These are phyloP conservation scores for Monarda citriodora DNA, from an alignment of 305 asterid species.

Conservation along the genomic window DNA sequence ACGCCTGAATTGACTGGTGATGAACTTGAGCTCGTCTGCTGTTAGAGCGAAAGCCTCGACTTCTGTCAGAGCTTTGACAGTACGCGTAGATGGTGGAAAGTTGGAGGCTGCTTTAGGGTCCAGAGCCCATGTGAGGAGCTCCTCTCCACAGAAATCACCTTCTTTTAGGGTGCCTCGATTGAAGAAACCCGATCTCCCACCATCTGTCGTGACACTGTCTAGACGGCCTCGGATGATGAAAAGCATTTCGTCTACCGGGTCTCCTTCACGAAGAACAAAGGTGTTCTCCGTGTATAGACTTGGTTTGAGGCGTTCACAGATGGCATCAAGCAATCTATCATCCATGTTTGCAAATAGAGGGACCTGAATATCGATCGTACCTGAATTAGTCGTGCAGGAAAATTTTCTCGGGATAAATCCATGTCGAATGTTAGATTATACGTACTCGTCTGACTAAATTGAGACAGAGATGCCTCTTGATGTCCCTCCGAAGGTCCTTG, in stretches of 20 bases:
- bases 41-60: conserved; percentile 97
- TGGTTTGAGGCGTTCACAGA: conserved; percentile 96
- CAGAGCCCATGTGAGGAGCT: conserved; percentile 98
- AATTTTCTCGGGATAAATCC: no score
- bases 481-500: conserved; percentile 91
- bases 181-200: conserved; percentile 96
- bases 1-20: conserved; percentile 86
- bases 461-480: conserved; percentile 95
- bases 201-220: conserved; percentile 97
- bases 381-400: neutral
- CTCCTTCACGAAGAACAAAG: conserved; percentile 89
- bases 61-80: conserved; percentile 90
- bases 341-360: conserved; percentile 99
- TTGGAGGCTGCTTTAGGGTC: conserved; percentile 89
- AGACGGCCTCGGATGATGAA: conserved; percentile 95
- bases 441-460: conserved; percentile 93
- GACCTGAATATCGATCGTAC: conserved; percentile 45
- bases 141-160: conserved; percentile 98
- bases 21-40: conserved; percentile 90
- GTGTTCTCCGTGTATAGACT: conserved; percentile 89
- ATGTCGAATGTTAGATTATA: neutral
- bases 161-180: conserved; percentile 81
- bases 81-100: conserved; percentile 93
- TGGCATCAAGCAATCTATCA: conserved; percentile 90
- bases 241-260: conserved; percentile 95